Base-by-base conservation (phyloP, 1,284 basidiomycete species). In the Sanghuangporus weigelae region DNA sequence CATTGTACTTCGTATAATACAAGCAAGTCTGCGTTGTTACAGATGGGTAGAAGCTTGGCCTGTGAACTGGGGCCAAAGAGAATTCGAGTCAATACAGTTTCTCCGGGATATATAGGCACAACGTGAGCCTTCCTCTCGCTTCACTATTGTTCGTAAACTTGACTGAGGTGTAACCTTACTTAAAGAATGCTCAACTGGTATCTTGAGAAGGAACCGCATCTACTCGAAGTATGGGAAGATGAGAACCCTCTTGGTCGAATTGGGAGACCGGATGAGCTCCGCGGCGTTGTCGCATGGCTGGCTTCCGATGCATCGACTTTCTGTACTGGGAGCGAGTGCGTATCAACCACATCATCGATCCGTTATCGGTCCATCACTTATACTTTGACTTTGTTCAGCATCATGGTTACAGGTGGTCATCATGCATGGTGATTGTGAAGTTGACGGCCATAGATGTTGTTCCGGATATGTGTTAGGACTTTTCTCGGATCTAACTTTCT, bases 41-140 rank as follows among this genome's bases (percentile, higher is more conserved):
- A 94, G 75, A 90, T 93, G 86, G 86, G 79, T 21, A 83, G 90
- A 66, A 93, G 89, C 75, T 84, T 94, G 81, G 92, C 93, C 3
- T 90, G 89, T 72, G 93, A 95, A 73, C 84, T 92, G 61, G 90
- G 90, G 6, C 77, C 74, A 23, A 79, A 85, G 71, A 76, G 81
- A 4, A 93, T 95, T 65, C 79, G 90, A 7, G 88, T 92, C 63
- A 91, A 92, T 72, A 79, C 85, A n/a, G 77, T 91, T 59, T 90
- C 87, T 8, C 89, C 89, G 0, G 90, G 90, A 3, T 81, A 91
- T 72, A 91, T 92, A 46, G 85, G 87, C 69, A 92, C 90, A 2
- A 77, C 77, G 88, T 90, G 66, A 55, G 84, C 14, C 40, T 14
- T 19, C 11, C 35, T 12, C 36, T 57, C n/a, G 2, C 26, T 16